Base-by-base conservation (phyloP, 2,329 filamentous ascomycete species). In the Neofusicoccum sp. region DNA sequence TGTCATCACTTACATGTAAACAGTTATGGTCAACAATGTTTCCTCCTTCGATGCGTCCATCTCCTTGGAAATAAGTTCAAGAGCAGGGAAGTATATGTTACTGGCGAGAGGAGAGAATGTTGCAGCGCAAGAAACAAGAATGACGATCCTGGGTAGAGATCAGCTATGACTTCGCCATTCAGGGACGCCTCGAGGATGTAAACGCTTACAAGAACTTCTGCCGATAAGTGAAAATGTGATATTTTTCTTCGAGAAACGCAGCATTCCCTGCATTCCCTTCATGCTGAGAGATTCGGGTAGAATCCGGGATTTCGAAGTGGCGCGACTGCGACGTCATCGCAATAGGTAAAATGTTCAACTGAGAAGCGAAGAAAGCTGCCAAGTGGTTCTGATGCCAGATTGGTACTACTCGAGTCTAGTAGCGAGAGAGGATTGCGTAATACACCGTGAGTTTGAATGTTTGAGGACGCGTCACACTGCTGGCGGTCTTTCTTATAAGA, bases 61-160 rank as follows among this genome's bases (percentile, higher is more conserved):
- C 6, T 44, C 54, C 11, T 28, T 38, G n/a, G 43, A 43, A 24
- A 48, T 58, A 5, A 48, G 41, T 31, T 45, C 40, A 2, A 58
- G 40, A 1, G 54, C 38, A 6, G 54, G 54, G 31, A 58, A 58
- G 11, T 47, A 47, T 4, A 58, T 58, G 40, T 58, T 58, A 11
- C 30, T 40, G 7, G 54, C 43, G 30, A 58, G 43, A 6, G 43
- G 54, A 14, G 54, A 48, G 20, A 47, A 58, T 16, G 43, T 36
- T 34, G 54, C 54, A 11, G 41, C 43, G 43, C 16, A 44, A n/a
- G 53, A 57, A 14, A 57, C 20, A 16, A 57, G 38, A n/a, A 44
- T 41, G 7, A 57, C 53, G 24, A 57, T 44, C 4, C 53, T 44
- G 6, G 14, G 1, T 3, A 14, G 4, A 8, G 3, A 14, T 48